A percentile compares a stretch with the other conserved stretches of the same genome.
Evolutionary conservation across 2,329 filamentous ascomycete genomes (phyloP).

Genomic region (Ploettnerulaceae sp.): DNA sequence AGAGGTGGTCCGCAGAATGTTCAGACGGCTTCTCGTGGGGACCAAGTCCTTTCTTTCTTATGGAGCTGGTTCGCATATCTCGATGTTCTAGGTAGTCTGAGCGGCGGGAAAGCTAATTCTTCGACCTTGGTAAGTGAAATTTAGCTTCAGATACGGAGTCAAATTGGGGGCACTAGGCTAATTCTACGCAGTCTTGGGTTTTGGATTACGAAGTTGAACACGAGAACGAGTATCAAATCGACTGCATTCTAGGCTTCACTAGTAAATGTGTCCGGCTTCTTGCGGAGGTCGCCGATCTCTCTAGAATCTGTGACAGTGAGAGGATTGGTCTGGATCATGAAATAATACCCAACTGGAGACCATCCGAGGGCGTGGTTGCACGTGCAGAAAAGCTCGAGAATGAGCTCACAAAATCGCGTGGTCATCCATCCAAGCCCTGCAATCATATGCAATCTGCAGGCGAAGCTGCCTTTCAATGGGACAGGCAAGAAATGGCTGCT

Average conservation of each 20-base stretch:
- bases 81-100: constrained; percentile 71
- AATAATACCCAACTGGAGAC: constrained; percentile 52
- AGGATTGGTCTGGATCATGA: constrained; percentile 52
- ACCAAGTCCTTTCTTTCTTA: constrained; percentile 66
- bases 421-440: constrained; percentile 37
- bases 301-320: constrained; percentile 61
- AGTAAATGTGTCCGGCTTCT: constrained; percentile 66
- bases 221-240: constrained; percentile 64
- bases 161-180: not conserved
- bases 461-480: constrained; percentile 50
- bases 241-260: constrained; percentile 78
- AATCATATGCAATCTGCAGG: constrained; percentile 43
- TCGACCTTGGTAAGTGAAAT: constrained; percentile 19
- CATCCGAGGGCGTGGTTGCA: constrained; percentile 47
- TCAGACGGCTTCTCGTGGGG: constrained; percentile 41
- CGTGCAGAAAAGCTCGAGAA: constrained; percentile 55
- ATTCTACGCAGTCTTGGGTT: constrained; percentile 22
- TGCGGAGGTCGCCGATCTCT: constrained; percentile 66
- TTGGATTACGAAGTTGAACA: constrained; percentile 46
- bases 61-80: constrained; percentile 81
- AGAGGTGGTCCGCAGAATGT: constrained; percentile 55
- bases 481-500: constrained; percentile 60
- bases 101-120: constrained; percentile 43
- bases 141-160: not conserved
- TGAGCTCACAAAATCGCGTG: constrained; percentile 54